Percentiles rank a stretch among this genome's conserved stretches.
Evolutionary conservation across 345 rosid genomes (phyloP).

Genomic region (Linum usitatissimum): DNA sequence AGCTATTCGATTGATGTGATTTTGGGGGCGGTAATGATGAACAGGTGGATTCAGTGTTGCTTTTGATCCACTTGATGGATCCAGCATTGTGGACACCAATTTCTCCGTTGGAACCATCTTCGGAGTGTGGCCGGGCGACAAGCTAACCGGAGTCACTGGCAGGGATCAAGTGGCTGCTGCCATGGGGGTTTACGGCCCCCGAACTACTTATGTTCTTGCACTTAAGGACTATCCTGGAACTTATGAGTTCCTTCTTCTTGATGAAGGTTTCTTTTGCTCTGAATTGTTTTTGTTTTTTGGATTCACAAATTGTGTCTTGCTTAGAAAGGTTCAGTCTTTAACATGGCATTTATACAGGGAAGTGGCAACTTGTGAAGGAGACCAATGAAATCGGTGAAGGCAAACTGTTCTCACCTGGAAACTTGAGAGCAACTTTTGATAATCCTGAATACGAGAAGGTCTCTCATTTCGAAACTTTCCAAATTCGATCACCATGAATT

Average conservation of each 20-base stretch:
- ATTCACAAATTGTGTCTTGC: background rate
- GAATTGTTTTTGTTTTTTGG: background rate
- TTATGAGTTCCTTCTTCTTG: slow-evolving; percentile 96
- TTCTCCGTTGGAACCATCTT: slow-evolving; percentile 46
- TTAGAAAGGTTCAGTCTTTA: background rate
- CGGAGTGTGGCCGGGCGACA: slow-evolving; percentile 99
- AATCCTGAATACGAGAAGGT: slow-evolving; percentile 76
- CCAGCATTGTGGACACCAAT: slow-evolving; percentile 39
- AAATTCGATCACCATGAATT: background rate
- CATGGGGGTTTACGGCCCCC: slow-evolving; percentile 91
- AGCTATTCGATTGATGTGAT: slow-evolving; percentile 2
- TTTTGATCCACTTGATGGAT: slow-evolving; percentile 84
- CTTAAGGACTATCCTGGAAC: slow-evolving; percentile 81
- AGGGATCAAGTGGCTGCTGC: slow-evolving; percentile 91
- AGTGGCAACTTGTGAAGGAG: slow-evolving; percentile 94
- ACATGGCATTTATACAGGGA: slow-evolving; percentile 37
- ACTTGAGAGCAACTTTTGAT: slow-evolving; percentile 90
- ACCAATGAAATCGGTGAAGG: slow-evolving; percentile 81
- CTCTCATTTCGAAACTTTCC: background rate
- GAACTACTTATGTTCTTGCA: slow-evolving; percentile 84
- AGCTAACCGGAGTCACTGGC: slow-evolving; percentile 66
- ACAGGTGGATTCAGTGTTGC: slow-evolving; percentile 91
- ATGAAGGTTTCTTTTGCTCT: slow-evolving; percentile 53
- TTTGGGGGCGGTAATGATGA: background rate
- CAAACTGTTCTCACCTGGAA: slow-evolving; percentile 93